Base-by-base conservation (phyloP, 805 yeast genomes). In the Kodamaea laetipori region DNA sequence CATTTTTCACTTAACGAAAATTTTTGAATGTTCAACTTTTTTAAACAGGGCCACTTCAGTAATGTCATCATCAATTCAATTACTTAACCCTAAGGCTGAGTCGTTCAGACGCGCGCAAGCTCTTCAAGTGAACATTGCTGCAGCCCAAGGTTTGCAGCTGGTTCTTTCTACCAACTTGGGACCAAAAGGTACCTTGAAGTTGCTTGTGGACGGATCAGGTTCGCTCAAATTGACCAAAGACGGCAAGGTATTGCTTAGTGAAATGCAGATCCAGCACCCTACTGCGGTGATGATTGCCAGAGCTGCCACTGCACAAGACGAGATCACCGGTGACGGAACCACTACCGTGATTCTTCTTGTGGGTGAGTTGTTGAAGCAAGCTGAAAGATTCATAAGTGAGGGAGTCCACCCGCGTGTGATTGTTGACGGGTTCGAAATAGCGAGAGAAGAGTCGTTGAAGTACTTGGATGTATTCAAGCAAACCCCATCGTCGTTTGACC, bases 271-370 rank as follows among this genome's bases (percentile, higher is more conserved):
- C 66, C 76, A 72, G 52, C 75, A 72, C 46, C 76, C 77, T 8
- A 72, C 76, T 4, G 76, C 76, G 1, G 74, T 72, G 33, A 70
- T 70, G 75, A 70, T 71, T 51, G 96, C 99, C 2, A 78, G 98
- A 52, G 99, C 98, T 10, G 99, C 99, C 39, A 82, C 96, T 36
- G 97, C 99, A 0, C 99, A 94, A 68, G 99, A 94, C 65, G 99
- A 94, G 66, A 89, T 94, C 61, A 87, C 98, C n/a, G 99, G 99
- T 39, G 99, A 94, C 67, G 99, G 99, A 51, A 94, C 99, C 43
- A 92, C 98, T 4, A 86, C 97, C 1, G 99, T 94, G 43, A 92
- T 90, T 35, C 74, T 95, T 50, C 76, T 90, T 43, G 99, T 94
- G 33, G 99, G 99, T 44, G 97, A 92, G 64, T 73, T 94, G 48